These are phyloP conservation scores for Huntiella bhutanensis DNA, from an alignment of 2,329 filamentous ascomycete species.

Conservation along the genomic window DNA sequence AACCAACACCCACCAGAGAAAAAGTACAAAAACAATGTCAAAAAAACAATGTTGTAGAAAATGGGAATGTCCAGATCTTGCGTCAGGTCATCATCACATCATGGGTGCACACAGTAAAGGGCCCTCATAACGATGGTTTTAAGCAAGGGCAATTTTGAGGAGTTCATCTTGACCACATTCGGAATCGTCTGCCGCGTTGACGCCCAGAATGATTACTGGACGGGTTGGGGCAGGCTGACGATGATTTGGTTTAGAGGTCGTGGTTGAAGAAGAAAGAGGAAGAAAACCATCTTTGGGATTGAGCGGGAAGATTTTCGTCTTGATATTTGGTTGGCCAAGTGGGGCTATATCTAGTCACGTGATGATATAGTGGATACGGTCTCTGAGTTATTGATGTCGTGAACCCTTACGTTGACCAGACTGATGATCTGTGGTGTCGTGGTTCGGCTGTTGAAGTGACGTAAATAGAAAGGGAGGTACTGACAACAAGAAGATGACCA, in stretches of 20 bases:
- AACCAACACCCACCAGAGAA: background rate
- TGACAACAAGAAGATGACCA: too few relatives aligned
- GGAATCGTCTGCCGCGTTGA: conserved; percentile 29
- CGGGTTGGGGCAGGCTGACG: conserved; percentile 17
- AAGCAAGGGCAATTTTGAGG: conserved; percentile 32
- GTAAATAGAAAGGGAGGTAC: too few relatives aligned
- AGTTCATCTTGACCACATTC: conserved; percentile 37
- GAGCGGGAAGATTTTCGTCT: background rate
- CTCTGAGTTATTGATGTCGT: background rate
- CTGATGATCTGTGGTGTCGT: too few relatives aligned
- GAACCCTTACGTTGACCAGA: conserved; percentile 4
- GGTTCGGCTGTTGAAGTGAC: too few relatives aligned
- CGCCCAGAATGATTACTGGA: conserved; percentile 13
- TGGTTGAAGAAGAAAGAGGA: conserved; percentile 19
- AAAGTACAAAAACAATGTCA: background rate
- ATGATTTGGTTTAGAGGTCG: conserved; percentile 29
- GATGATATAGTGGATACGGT: background rate
- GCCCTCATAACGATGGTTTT: conserved; percentile 54
- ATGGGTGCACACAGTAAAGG: conserved; percentile 33
- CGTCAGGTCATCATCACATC: conserved; percentile 51
- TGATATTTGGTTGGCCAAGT: conserved; percentile 2
- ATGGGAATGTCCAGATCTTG: conserved; percentile 33
- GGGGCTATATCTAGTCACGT: background rate
- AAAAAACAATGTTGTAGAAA: background rate
- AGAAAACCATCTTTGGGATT: conserved; percentile 12